Conservation (phyloP, 495 filamentous ascomycete species). For the Penicillium canescens region DNA sequence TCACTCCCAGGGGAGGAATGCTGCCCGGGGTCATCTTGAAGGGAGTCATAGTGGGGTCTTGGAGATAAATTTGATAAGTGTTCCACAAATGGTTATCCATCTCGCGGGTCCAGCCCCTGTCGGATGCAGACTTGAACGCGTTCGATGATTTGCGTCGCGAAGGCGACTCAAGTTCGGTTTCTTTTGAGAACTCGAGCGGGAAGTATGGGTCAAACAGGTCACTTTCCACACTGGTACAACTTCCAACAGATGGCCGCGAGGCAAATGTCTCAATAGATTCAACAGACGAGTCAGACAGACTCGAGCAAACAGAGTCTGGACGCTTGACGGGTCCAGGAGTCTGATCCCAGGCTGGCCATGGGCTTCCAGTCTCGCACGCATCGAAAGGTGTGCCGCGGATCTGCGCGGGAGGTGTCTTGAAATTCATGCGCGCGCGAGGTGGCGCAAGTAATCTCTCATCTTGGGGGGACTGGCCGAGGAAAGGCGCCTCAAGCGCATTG, state of each 20-base stretch:
- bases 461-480: slow-evolving; percentile 20
- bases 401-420: slow-evolving; percentile 65
- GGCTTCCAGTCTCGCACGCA: slow-evolving; percentile 19
- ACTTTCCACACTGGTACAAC: slow-evolving; percentile 68
- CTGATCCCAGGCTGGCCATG: slow-evolving; percentile 36
- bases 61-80: slow-evolving; percentile 82
- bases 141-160: slow-evolving; percentile 23
- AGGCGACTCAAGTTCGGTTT: slow-evolving; percentile 36
- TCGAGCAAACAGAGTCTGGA: slow-evolving; percentile 60
- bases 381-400: slow-evolving; percentile 42
- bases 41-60: slow-evolving; percentile 90
- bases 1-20: slow-evolving; percentile 86
- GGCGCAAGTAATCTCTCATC: slow-evolving; percentile 52
- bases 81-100: slow-evolving; percentile 96
- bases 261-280: slow-evolving; percentile 65
- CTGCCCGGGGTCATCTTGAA: slow-evolving; percentile 87
- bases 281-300: slow-evolving; percentile 66
- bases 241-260: slow-evolving; percentile 64
- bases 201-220: slow-evolving; percentile 60
- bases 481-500: slow-evolving; percentile 21
- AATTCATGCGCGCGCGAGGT: slow-evolving; percentile 50
- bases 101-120: slow-evolving; percentile 72
- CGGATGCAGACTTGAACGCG: slow-evolving; percentile 1
- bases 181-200: slow-evolving; percentile 38
- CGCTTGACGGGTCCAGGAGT: slow-evolving; percentile 46